These are phyloP conservation scores for Cytospora chrysosperma DNA, from an alignment of 2,329 filamentous ascomycete species.

Conservation along the genomic window DNA sequence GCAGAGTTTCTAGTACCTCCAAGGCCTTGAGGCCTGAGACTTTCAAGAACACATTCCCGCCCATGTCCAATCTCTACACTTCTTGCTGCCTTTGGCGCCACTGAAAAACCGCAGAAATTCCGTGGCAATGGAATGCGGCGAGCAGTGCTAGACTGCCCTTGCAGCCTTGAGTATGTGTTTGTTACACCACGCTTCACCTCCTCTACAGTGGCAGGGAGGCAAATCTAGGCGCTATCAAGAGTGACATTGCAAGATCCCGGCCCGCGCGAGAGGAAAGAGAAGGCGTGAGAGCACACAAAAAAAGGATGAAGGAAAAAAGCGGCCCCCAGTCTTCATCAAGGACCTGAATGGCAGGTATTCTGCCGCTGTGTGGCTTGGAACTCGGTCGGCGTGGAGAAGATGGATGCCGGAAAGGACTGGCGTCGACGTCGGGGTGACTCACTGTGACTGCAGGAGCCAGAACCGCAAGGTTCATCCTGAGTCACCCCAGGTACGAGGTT, in stretches of 20 bases:
- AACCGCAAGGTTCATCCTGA: slow-evolving; percentile 18
- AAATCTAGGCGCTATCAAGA: not conserved
- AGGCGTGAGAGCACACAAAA: too few species aligned
- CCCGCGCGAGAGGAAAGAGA: too few species aligned
- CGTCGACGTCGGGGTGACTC: slow-evolving; percentile 20
- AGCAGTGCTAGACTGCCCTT: not conserved
- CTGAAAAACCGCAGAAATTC: too few species aligned
- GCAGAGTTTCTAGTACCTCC: not conserved
- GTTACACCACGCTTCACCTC: not conserved
- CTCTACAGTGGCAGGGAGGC: not conserved
- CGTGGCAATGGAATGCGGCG: not conserved
- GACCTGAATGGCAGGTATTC: not conserved
- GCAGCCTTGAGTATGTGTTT: not conserved
- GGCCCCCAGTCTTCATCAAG: not conserved
- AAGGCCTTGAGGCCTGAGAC: not conserved
- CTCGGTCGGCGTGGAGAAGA: not conserved
- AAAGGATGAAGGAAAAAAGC: not conserved
- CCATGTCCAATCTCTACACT: not conserved
- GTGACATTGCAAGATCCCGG: not conserved
- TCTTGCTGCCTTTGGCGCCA: not conserved
- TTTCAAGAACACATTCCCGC: not conserved
- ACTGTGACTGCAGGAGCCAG: slow-evolving; percentile 6
- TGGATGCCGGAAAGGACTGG: not conserved
- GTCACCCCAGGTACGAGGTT: slow-evolving; percentile 17
- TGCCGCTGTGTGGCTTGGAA: not conserved